These are phyloP conservation scores for Aspergillus terreus DNA, from an alignment of 2,329 filamentous ascomycete genomes.

Conservation along the genomic window DNA sequence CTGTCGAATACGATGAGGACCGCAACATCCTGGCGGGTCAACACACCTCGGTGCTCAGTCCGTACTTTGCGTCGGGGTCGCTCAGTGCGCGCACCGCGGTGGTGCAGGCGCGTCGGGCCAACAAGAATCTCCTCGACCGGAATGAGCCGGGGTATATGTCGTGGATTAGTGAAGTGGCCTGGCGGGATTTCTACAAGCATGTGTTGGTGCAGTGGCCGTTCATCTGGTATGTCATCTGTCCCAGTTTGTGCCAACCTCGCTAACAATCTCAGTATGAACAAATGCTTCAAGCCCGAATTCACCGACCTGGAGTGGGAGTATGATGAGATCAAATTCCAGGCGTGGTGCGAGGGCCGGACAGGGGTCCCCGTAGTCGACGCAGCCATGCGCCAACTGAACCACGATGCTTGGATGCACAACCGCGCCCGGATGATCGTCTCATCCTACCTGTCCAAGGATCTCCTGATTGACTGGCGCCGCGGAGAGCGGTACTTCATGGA, in stretches of 20 bases:
- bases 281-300: slow-evolving; percentile 79
- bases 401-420: slow-evolving; percentile 77
- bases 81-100: slow-evolving; percentile 66
- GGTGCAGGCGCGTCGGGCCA: slow-evolving; percentile 58
- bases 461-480: slow-evolving; percentile 78
- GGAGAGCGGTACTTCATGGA: slow-evolving; percentile 84
- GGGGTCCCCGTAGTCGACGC: slow-evolving; percentile 84
- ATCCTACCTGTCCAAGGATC: slow-evolving; percentile 75
- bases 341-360: slow-evolving; percentile 71
- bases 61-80: slow-evolving; percentile 68
- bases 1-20: slow-evolving; percentile 58
- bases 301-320: slow-evolving; percentile 81
- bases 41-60: slow-evolving; percentile 66
- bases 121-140: slow-evolving; percentile 61
- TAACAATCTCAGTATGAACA: slow-evolving; percentile 56
- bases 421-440: slow-evolving; percentile 79
- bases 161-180: slow-evolving; percentile 81
- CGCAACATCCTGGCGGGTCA: slow-evolving; percentile 64
- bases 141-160: slow-evolving; percentile 62
- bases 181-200: slow-evolving; percentile 86
- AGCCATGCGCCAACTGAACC: slow-evolving; percentile 72
- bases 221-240: slow-evolving; percentile 32
- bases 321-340: slow-evolving; percentile 62
- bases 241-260: no score
- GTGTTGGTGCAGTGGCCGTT: slow-evolving; percentile 84